phyloP scores from a whole-genome alignment of 2,329 filamentous ascomycete genomes.

The Fusarium buxicola region DNA sequence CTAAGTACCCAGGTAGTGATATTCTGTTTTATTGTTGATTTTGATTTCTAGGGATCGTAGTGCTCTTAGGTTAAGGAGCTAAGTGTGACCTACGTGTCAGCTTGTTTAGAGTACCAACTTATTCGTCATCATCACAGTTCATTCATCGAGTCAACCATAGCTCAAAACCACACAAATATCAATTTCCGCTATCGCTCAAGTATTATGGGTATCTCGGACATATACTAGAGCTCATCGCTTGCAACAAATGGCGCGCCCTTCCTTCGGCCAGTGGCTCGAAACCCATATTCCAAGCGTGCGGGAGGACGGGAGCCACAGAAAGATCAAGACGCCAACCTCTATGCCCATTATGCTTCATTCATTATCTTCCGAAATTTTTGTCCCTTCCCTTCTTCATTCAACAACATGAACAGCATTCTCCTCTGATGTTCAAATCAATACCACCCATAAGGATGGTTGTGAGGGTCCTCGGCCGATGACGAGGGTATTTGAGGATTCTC shows the following conservation, averaged over 20 bases:
- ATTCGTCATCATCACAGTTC: too few relatives aligned
- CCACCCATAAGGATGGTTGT: constrained; percentile 14
- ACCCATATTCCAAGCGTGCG: background rate
- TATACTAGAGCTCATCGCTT: constrained; percentile 12
- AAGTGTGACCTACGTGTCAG: too few relatives aligned
- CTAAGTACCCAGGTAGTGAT: too few relatives aligned
- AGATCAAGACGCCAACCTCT: constrained; percentile 5
- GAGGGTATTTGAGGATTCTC: constrained; percentile 19
- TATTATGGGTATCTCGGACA: constrained; percentile 27
- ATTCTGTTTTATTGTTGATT: too few relatives aligned
- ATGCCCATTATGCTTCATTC: background rate
- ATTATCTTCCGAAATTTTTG: background rate
- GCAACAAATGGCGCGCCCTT: constrained; percentile 5
- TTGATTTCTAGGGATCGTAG: too few relatives aligned
- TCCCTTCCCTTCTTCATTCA: background rate
- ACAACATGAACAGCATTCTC: background rate
- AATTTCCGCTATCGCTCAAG: constrained; percentile 13
- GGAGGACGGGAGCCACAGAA: background rate
- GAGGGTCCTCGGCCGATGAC: constrained; percentile 25
- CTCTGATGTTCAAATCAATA: constrained; percentile 9
- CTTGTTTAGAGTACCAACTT: too few relatives aligned
- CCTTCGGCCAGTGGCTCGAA: background rate
- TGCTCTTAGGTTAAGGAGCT: too few relatives aligned
- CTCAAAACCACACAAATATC: background rate
- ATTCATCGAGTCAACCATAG: too few relatives aligned